Evolutionary conservation across 192 early-diverging fungal genomes (phyloP).

Genomic region (Radiomyces spectabilis): DNA sequence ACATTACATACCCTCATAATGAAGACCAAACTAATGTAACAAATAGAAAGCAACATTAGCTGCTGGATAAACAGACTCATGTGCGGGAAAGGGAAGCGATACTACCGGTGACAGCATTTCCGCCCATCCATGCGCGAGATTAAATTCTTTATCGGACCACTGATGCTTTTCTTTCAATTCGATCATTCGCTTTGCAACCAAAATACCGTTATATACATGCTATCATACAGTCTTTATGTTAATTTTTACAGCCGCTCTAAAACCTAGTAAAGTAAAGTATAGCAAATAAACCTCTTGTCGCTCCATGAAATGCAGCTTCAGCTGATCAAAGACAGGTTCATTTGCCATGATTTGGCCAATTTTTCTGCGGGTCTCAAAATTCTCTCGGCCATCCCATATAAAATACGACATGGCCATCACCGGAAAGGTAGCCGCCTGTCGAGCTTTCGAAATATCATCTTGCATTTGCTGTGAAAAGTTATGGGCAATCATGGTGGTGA

Average conservation of each 20-base stretch:
- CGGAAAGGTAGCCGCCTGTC: conserved; percentile 61
- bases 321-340: conserved; percentile 50
- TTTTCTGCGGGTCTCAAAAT: conserved; percentile 28
- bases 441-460: conserved; percentile 52
- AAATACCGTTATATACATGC: conserved; percentile 6
- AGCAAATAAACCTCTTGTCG: conserved; percentile 28
- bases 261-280: too few species aligned
- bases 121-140: conserved; percentile 14
- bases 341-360: conserved; percentile 34
- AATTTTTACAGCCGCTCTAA: conserved; percentile 19
- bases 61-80: too few species aligned
- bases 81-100: too few species aligned
- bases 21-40: conserved; percentile 4
- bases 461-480: conserved; percentile 13
- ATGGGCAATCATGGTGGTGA: background rate
- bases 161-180: conserved; percentile 25
- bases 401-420: conserved; percentile 67
- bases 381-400: conserved; percentile 53
- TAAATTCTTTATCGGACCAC: conserved; percentile 25
- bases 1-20: conserved; percentile 22
- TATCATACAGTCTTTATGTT: conserved; percentile 5
- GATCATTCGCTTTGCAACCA: conserved; percentile 13
- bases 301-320: conserved; percentile 21
- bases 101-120: conserved; percentile 40
- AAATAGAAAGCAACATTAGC: background rate